These are phyloP conservation scores for Gorgonomyces haynaldii DNA, from an alignment of 192 early-diverging fungal species.

Conservation along the genomic window DNA sequence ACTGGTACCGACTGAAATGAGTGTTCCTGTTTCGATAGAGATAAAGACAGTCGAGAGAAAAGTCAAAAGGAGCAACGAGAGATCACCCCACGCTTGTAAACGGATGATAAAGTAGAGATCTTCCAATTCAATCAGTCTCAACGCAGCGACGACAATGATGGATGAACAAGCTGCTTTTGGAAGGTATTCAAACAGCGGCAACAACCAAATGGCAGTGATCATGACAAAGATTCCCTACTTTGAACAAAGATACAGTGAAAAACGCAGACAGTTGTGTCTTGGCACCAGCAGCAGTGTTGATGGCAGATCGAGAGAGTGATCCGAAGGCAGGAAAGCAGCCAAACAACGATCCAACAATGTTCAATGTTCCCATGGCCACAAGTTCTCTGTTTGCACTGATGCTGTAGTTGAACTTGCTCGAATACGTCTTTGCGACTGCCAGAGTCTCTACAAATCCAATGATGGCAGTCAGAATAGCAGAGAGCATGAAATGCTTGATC, in stretches of 20 bases:
- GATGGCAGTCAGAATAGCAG: constrained; percentile 80
- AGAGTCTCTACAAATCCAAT: constrained; percentile 98
- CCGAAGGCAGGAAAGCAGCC: constrained; percentile 72
- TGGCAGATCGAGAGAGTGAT: constrained; percentile 80
- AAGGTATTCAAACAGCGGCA: constrained; percentile 74
- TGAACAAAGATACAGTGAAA: no score
- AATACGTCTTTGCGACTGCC: constrained; percentile 86
- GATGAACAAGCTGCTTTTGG: constrained; percentile 61
- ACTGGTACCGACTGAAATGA: constrained; percentile 78
- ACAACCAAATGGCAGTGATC: constrained; percentile 65
- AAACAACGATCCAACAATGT: constrained; percentile 72
- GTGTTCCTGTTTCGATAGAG: constrained; percentile 84
- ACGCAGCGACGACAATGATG: constrained; percentile 42
- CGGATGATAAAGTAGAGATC: constrained; percentile 36
- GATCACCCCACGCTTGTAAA: constrained; percentile 53
- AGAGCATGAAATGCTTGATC: constrained; percentile 62
- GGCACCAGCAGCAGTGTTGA: constrained; percentile 89
- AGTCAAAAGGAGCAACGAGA: constrained; percentile 72
- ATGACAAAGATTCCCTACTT: constrained; percentile 60
- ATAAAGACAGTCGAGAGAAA: constrained; percentile 83
- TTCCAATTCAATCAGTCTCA: constrained; percentile 39
- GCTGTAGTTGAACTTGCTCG: constrained; percentile 79
- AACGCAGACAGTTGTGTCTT: constrained; percentile 81
- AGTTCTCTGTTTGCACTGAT: constrained; percentile 93
- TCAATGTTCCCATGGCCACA: constrained; percentile 86